Conservation (phyloP, 805 yeast genomes). For the Vanderwaltozyma verrucispora region DNA sequence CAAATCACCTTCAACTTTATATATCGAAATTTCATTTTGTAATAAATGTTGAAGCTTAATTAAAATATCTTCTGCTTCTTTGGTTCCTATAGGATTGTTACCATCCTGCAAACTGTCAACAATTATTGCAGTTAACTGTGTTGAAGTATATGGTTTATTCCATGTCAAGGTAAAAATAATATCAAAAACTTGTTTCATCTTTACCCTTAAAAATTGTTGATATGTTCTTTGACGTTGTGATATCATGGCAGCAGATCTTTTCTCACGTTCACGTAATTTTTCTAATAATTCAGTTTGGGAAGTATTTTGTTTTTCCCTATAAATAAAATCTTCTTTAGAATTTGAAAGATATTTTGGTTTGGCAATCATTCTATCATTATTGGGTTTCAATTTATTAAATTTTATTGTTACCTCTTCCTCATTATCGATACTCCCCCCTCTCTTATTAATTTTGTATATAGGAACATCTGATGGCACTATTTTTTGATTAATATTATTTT, state of each 20-base stretch:
- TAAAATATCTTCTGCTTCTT: constrained; percentile 21
- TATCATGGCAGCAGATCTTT: constrained; percentile 17
- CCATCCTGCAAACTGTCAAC: constrained; percentile 26
- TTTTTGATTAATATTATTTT: background rate
- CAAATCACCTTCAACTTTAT: constrained; percentile 19
- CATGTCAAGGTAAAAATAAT: constrained; percentile 16
- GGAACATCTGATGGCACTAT: constrained; percentile 18
- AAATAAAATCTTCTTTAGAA: constrained; percentile 11
- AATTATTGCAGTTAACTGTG: constrained; percentile 17
- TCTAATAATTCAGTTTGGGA: constrained; percentile 19
- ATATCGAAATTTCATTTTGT: constrained; percentile 9
- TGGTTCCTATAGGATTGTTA: constrained; percentile 25
- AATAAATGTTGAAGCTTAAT: constrained; percentile 12
- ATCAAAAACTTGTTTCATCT: constrained; percentile 23
- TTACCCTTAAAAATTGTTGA: constrained; percentile 20
- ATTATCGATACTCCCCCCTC: constrained; percentile 16
- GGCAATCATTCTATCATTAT: background rate
- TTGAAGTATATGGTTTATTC: constrained; percentile 22
- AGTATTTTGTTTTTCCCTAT: constrained; percentile 11
- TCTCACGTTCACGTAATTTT: constrained; percentile 21
- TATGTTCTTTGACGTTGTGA: constrained; percentile 20
- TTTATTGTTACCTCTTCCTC: constrained; percentile 3
- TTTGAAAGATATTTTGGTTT: constrained; percentile 11
- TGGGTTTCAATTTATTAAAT: background rate
- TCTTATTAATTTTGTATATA: constrained; percentile 12